Percentiles rank a stretch among this genome's conserved stretches.
phyloP scores from a whole-genome alignment of 768 basidiomycete genomes.

The Inosperma sp. region DNA sequence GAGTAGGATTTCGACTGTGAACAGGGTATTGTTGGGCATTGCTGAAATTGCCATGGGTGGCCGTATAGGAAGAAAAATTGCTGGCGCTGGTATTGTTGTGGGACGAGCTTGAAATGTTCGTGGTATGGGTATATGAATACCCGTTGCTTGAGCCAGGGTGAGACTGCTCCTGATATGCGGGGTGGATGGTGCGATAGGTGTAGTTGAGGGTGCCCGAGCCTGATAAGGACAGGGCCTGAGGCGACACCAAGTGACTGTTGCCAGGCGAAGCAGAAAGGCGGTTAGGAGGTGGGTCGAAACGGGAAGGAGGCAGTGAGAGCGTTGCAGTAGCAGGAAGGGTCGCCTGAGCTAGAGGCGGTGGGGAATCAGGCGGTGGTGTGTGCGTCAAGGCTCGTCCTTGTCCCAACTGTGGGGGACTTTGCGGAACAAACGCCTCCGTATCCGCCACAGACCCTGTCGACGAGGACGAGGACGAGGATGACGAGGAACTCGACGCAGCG shows the following conservation, averaged over 20 bases:
- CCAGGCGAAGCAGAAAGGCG: constrained; percentile 33
- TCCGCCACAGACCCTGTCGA: constrained; percentile 3
- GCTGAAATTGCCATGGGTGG: constrained; percentile 25
- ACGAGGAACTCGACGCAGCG: too few relatives aligned
- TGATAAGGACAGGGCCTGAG: constrained; percentile 1
- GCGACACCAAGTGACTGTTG: constrained; percentile 24
- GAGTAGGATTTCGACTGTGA: constrained; percentile 19
- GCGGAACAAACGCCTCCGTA: constrained; percentile 25
- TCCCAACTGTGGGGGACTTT: constrained; percentile 43
- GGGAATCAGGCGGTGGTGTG: constrained; percentile 49
- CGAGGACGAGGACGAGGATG: constrained; percentile 24
- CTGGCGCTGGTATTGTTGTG: constrained; percentile 17
- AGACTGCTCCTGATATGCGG: constrained; percentile 43
- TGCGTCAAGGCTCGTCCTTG: constrained; percentile 36
- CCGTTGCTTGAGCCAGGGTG: constrained; percentile 31
- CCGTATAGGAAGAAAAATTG: constrained; percentile 34
- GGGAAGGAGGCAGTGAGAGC: constrained; percentile 11
- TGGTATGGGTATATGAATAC: constrained; percentile 34
- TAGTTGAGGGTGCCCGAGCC: constrained; percentile 19
- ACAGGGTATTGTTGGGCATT: constrained; percentile 15
- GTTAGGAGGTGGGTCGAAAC: constrained; percentile 11
- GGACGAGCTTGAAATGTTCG: constrained; percentile 26
- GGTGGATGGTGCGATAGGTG: constrained; percentile 37
- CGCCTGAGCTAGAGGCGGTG: constrained; percentile 51
- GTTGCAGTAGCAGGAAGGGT: constrained; percentile 41